Conservation (phyloP, 805 yeast species). For the Peterozyma xylosa region DNA sequence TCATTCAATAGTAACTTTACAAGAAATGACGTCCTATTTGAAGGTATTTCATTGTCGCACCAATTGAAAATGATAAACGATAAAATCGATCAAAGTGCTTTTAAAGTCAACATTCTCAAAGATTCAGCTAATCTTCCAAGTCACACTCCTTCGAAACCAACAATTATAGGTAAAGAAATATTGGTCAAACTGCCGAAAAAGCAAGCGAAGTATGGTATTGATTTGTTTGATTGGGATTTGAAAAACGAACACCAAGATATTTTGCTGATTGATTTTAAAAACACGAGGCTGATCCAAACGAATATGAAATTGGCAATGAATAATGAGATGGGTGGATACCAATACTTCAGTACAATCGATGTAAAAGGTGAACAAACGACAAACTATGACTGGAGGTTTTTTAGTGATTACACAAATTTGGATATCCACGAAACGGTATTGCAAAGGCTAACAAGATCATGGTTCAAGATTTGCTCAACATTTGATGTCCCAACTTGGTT, state of each 20-base stretch:
- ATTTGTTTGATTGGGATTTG: conserved; percentile 4
- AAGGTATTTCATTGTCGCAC: conserved; percentile 7
- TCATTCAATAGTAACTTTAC: neutral
- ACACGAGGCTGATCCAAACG: neutral
- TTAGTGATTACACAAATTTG: conserved; percentile 26
- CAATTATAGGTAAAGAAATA: conserved; percentile 4
- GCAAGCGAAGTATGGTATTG: neutral
- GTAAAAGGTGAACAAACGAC: conserved; percentile 5
- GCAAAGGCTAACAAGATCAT: conserved; percentile 38
- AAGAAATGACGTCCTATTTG: conserved; percentile 2
- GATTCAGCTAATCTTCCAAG: conserved; percentile 1
- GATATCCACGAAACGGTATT: conserved; percentile 25
- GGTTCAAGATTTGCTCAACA: conserved; percentile 34
- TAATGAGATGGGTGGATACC: neutral
- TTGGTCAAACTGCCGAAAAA: neutral
- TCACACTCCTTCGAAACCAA: conserved; percentile 4
- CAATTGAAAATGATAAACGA: conserved; percentile 4
- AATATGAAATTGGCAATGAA: neutral
- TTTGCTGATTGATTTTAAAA: neutral
- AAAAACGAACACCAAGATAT: neutral
- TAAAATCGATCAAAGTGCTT: neutral
- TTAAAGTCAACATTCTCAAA: neutral
- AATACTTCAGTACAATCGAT: conserved; percentile 7
- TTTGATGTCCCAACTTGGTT: conserved; percentile 44
- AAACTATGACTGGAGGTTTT: conserved; percentile 47